phyloP scores from a whole-genome alignment of 805 yeast species.

The Barnettozyma vustinii region DNA sequence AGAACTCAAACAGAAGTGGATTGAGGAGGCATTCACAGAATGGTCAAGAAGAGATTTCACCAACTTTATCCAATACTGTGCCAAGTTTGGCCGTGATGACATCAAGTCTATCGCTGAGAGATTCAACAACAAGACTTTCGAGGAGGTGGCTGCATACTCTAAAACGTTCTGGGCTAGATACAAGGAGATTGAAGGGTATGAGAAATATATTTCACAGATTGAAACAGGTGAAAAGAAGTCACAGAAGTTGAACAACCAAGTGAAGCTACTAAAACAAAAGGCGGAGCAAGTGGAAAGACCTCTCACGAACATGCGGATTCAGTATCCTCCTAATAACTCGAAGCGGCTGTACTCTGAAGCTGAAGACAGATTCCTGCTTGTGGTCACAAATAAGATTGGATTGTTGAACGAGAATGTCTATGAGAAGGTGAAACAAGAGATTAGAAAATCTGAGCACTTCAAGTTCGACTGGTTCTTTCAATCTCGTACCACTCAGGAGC shows the following conservation, averaged over 20 bases:
- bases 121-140: conserved; percentile 49
- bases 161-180: conserved; percentile 60
- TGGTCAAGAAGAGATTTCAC: conserved; percentile 79
- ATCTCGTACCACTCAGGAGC: conserved; percentile 67
- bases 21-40: conserved; percentile 53
- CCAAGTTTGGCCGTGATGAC: conserved; percentile 56
- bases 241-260: conserved; percentile 50
- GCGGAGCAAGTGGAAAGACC: conserved; percentile 53
- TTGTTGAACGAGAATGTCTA: conserved; percentile 51
- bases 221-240: conserved; percentile 68
- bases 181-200: conserved; percentile 60
- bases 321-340: conserved; percentile 80
- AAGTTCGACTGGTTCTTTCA: conserved; percentile 69
- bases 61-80: conserved; percentile 63
- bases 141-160: conserved; percentile 56
- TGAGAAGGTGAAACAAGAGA: conserved; percentile 63
- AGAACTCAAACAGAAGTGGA: conserved; percentile 42
- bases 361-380: conserved; percentile 65
- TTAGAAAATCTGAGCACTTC: conserved; percentile 52
- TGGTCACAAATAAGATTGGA: conserved; percentile 61
- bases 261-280: conserved; percentile 47
- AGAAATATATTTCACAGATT: conserved; percentile 64
- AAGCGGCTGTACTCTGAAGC: conserved; percentile 62
- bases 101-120: conserved; percentile 45
- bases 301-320: conserved; percentile 54